Evolutionary conservation across 2,329 filamentous ascomycete species (phyloP), one percentile per base, ranked within the genome.

Genomic region (Colletotrichum paranaense): DNA sequence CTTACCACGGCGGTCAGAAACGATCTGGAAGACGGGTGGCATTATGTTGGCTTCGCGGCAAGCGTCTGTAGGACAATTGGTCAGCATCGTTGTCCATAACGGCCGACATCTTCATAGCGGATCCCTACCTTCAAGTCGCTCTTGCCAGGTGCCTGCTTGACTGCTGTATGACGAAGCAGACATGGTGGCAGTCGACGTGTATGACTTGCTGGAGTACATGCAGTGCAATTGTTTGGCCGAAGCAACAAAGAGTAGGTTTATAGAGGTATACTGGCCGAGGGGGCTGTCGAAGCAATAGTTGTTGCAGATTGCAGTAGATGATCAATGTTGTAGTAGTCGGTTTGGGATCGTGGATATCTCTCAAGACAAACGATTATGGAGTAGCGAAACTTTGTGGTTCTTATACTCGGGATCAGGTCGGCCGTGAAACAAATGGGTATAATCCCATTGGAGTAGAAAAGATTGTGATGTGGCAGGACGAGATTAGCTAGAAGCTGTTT

Each of bases 1-100:
- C 85, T 78, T 87, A 93, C 92, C 92, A 88, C 93, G 88, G 80
- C 92, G 90, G 82, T 95, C 93, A 78, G 93, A 95, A 64, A 94
- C 89, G 77, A 94, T 90, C 79, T 92, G 90, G 81, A 92, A 95
- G 66, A 89, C 83, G 8, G 92, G 92, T 62, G 85, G 81, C 56
- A 84, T 81, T 53, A 90, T 79, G 74, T 90, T 87, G 67, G 84
- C 84, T 73, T 86, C 84, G 69, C 85, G 87, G 80, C 92, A 93
- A 75, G 88, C 85, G 69, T 88, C 91, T 93, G 76, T 28, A 68
- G 52, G 55, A 73, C 58, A 62, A 71, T 73, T 67, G 75, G 8
- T 66, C 60, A 74, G 58, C 64, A 64, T 19, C 19, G 4, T n/a
- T 19, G 42, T 49, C 60, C 38, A 55, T 32, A 8, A 52, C n/a